A percentile compares a stretch with the other conserved stretches of the same genome.
These are phyloP conservation scores for Vitis hybrid DNA, from an alignment of 177 flowering plant species.

Conservation along the genomic window DNA sequence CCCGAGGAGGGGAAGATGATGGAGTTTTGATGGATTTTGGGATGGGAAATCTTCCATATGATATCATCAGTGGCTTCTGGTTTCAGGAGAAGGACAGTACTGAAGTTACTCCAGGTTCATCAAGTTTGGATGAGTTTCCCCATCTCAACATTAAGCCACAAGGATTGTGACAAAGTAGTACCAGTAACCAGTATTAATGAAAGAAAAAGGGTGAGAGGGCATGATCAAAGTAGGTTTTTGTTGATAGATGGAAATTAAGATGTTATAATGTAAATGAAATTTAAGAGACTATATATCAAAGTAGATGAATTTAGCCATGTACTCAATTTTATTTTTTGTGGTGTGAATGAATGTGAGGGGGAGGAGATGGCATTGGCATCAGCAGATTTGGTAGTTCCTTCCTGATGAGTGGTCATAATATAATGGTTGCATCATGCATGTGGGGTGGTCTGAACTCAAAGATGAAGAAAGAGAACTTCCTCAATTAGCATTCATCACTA, in stretches of 20 bases:
- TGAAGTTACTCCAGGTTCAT: background rate
- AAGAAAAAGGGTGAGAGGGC: too few species aligned
- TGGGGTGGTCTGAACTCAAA: constrained; percentile 13
- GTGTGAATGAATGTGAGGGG: constrained; percentile 3
- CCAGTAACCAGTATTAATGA: background rate
- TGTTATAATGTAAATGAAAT: background rate
- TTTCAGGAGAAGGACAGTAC: constrained; percentile 5
- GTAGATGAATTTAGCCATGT: too few species aligned
- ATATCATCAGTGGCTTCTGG: constrained; percentile 1
- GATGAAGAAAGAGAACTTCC: constrained; percentile 15
- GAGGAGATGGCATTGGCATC: constrained; percentile 13
- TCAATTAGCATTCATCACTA: constrained; percentile 16
- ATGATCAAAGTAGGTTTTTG: background rate
- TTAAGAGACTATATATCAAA: too few species aligned
- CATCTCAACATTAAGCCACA: constrained; percentile 12
- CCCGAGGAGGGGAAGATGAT: background rate
- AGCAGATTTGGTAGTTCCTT: constrained; percentile 18
- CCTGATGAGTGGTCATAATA: constrained; percentile 12
- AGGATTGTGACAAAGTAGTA: constrained; percentile 8
- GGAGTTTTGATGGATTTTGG: constrained; percentile 13
- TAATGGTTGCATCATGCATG: constrained; percentile 10
- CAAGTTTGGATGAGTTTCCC: background rate
- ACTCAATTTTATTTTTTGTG: background rate
- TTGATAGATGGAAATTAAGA: background rate
- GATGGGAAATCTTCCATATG: constrained; percentile 2